Evolutionary conservation across 441 rosid genomes (phyloP).

Genomic region (Bruguiera hainesii): DNA sequence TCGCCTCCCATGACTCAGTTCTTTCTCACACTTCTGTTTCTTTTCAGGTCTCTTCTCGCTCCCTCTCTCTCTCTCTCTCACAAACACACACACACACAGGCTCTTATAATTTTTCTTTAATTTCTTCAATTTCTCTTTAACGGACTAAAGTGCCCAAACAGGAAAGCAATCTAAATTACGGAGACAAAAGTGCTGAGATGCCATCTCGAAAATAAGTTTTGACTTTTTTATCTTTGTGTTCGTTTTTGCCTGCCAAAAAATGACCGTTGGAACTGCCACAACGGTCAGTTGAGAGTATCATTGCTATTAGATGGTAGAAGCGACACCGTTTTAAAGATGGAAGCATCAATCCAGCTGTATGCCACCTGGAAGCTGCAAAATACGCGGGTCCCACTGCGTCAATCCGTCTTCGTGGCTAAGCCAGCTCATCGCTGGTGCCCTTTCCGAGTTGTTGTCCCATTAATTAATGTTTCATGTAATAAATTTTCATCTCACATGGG

Average conservation of each 20-base stretch:
- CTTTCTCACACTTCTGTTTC: neutral
- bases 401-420: constrained; percentile 19
- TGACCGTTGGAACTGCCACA: constrained; percentile 35
- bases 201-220: neutral
- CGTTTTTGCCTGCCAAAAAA: constrained; percentile 9
- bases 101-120: neutral
- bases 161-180: constrained; percentile 12
- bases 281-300: constrained; percentile 29
- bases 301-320: neutral
- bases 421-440: constrained; percentile 34
- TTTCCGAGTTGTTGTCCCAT: neutral
- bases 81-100: neutral
- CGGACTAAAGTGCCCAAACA: constrained; percentile 5
- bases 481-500: too few relatives aligned
- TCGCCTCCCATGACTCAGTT: constrained; percentile 35
- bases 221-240: constrained; percentile 5
- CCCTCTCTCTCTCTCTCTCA: neutral
- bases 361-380: constrained; percentile 45
- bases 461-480: neutral
- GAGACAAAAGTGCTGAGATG: neutral
- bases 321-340: constrained; percentile 18
- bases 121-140: neutral
- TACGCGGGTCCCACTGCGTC: neutral
- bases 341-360: constrained; percentile 33
- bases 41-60: neutral